Evolutionary conservation across 192 early-diverging fungal genomes (phyloP).

Genomic region (Bifiguratus adelaidae): DNA sequence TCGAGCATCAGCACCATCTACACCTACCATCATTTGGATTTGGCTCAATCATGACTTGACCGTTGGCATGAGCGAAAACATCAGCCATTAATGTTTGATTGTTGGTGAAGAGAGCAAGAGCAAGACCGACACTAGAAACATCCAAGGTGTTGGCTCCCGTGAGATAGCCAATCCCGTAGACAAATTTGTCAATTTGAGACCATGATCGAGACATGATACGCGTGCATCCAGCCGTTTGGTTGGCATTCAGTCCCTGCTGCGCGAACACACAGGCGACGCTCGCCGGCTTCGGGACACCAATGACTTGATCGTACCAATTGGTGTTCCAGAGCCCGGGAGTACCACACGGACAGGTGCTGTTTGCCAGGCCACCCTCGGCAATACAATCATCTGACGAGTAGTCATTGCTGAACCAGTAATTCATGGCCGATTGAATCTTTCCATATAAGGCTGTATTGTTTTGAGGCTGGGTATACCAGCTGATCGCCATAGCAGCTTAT

Average conservation of each 20-base stretch:
- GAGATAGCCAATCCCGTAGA: slow-evolving; percentile 6
- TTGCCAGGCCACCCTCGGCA: slow-evolving; percentile 8
- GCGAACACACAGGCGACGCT: slow-evolving; percentile 9
- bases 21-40: neutral
- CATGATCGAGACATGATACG: neutral
- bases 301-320: slow-evolving; percentile 19
- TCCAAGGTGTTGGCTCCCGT: slow-evolving; percentile 14
- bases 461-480: neutral
- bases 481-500: slow-evolving; percentile 8
- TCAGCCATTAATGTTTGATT: slow-evolving; percentile 1
- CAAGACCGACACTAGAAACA: slow-evolving; percentile 2
- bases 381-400: slow-evolving; percentile 5
- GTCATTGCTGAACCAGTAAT: slow-evolving; percentile 13
- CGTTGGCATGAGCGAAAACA: slow-evolving; percentile 6
- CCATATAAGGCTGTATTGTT: slow-evolving; percentile 3
- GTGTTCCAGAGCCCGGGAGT: slow-evolving; percentile 18
- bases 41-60: neutral
- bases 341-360: slow-evolving; percentile 15
- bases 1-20: neutral
- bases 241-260: neutral
- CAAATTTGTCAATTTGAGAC: slow-evolving; percentile 2
- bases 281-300: neutral
- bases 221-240: slow-evolving; percentile 1
- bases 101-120: slow-evolving; percentile 6
- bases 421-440: slow-evolving; percentile 2